Percentiles rank a stretch among this genome's conserved stretches.
Conservation (phyloP, 805 yeast genomes). For the Debaryomyces hansenii region DNA sequence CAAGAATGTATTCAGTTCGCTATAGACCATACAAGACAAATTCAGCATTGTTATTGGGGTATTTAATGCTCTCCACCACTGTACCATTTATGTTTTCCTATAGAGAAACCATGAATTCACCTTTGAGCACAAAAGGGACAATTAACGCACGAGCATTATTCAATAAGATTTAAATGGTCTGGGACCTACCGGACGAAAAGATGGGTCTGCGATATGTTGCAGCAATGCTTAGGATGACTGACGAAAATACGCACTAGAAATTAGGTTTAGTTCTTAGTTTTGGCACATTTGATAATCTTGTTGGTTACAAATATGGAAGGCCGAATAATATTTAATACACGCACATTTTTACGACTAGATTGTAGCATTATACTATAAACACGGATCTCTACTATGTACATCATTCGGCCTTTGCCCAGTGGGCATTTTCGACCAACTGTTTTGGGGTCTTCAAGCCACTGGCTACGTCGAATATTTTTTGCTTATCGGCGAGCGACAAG, state of each 20-base stretch:
- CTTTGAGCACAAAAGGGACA: constrained; percentile 31
- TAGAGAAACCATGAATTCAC: constrained; percentile 27
- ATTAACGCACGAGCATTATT: constrained; percentile 36
- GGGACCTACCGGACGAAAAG: neutral
- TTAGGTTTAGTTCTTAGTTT: too few species aligned
- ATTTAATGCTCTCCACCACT: constrained; percentile 40
- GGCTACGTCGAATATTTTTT: constrained; percentile 28
- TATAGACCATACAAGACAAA: constrained; percentile 18
- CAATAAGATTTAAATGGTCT: constrained; percentile 25
- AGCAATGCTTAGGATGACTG: neutral
- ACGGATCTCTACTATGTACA: neutral
- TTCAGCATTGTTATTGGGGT: constrained; percentile 34
- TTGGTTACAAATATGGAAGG: too few species aligned
- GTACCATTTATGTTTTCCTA: constrained; percentile 42
- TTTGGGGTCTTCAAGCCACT: constrained; percentile 26
- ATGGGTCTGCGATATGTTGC: neutral
- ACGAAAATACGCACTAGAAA: neutral
- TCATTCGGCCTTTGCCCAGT: constrained; percentile 26
- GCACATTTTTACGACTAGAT: neutral
- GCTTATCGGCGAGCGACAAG: constrained; percentile 26
- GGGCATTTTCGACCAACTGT: constrained; percentile 25
- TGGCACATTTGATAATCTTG: too few species aligned
- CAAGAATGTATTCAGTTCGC: constrained; percentile 19
- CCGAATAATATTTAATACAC: neutral
- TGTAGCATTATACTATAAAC: neutral